Evolutionary conservation across 495 filamentous ascomycete species (phyloP).

Genomic region (Paragyromitra xinjiangensis): DNA sequence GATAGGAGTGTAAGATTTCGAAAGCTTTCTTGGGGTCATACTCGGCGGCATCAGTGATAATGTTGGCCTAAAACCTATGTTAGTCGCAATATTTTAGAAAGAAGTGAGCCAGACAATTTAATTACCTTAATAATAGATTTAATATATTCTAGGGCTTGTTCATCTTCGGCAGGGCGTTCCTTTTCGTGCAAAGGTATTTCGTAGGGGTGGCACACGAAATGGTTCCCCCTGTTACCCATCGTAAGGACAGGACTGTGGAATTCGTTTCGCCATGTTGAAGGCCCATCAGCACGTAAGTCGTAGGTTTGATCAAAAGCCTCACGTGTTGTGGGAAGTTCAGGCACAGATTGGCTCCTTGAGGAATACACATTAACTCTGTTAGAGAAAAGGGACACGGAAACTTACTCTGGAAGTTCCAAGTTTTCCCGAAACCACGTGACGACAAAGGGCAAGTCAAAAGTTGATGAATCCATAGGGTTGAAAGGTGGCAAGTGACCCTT

Average conservation of each 20-base stretch:
- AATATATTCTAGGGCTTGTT: constrained; percentile 57
- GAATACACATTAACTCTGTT: constrained; percentile 14
- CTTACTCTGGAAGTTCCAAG: constrained; percentile 61
- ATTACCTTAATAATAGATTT: constrained; percentile 57
- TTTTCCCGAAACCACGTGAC: constrained; percentile 75
- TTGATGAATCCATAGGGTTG: constrained; percentile 73
- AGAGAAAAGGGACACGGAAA: constrained; percentile 42
- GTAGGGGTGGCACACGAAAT: constrained; percentile 60
- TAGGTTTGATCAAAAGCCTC: constrained; percentile 64
- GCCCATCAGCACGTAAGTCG: constrained; percentile 60
- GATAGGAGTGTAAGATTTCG: constrained; percentile 52
- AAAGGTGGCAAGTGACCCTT: constrained; percentile 72
- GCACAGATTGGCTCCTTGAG: constrained; percentile 57
- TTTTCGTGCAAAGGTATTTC: constrained; percentile 52
- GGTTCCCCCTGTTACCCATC: constrained; percentile 56
- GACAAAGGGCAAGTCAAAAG: constrained; percentile 79
- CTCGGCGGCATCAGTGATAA: constrained; percentile 53
- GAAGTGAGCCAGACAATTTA: not conserved
- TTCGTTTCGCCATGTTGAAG: constrained; percentile 58
- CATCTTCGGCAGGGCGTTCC: constrained; percentile 54
- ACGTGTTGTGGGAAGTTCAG: constrained; percentile 65
- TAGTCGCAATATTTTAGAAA: not conserved
- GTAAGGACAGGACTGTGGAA: constrained; percentile 55
- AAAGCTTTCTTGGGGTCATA: constrained; percentile 57
- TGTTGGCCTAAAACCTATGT: constrained; percentile 51